phyloP scores from a whole-genome alignment of 2,329 filamentous ascomycete species.

The Epichloe glyceriae region DNA sequence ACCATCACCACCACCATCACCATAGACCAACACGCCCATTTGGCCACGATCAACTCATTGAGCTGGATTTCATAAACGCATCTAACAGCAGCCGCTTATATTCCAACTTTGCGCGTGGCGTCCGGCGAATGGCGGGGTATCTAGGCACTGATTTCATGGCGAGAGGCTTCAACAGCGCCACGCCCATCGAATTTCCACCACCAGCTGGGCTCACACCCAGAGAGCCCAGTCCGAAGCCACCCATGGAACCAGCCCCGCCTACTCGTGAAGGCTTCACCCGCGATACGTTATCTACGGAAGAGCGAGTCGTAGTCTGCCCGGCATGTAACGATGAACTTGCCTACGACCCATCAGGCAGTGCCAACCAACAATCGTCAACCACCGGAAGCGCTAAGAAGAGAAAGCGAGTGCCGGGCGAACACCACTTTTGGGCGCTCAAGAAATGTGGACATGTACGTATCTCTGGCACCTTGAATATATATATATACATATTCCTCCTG shows the following conservation, averaged over 20 bases:
- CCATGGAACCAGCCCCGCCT: constrained; percentile 49
- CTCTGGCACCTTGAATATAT: constrained; percentile 12
- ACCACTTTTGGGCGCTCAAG: constrained; percentile 87
- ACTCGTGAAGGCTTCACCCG: constrained; percentile 70
- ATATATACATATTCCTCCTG: background rate
- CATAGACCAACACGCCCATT: constrained; percentile 1
- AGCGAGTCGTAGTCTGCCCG: constrained; percentile 67
- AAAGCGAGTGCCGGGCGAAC: constrained; percentile 46
- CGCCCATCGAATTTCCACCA: constrained; percentile 10
- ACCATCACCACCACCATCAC: constrained; percentile 8
- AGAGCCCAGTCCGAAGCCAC: constrained; percentile 27
- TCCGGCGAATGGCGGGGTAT: constrained; percentile 16
- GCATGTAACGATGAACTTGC: constrained; percentile 78
- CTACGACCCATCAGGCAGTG: constrained; percentile 42
- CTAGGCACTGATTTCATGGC: constrained; percentile 12
- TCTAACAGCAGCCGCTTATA: constrained; percentile 7
- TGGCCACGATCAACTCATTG: constrained; percentile 13
- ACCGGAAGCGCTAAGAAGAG: constrained; percentile 19
- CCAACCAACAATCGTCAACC: constrained; percentile 9
- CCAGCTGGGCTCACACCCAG: constrained; percentile 20
- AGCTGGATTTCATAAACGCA: constrained; percentile 14
- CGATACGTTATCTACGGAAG: constrained; percentile 46
- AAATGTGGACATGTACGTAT: constrained; percentile 74
- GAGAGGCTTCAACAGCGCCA: constrained; percentile 8
- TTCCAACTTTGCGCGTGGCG: constrained; percentile 11